These are phyloP conservation scores for Elsinoe arachidis DNA, from an alignment of 2,329 filamentous ascomycete genomes.

Conservation along the genomic window DNA sequence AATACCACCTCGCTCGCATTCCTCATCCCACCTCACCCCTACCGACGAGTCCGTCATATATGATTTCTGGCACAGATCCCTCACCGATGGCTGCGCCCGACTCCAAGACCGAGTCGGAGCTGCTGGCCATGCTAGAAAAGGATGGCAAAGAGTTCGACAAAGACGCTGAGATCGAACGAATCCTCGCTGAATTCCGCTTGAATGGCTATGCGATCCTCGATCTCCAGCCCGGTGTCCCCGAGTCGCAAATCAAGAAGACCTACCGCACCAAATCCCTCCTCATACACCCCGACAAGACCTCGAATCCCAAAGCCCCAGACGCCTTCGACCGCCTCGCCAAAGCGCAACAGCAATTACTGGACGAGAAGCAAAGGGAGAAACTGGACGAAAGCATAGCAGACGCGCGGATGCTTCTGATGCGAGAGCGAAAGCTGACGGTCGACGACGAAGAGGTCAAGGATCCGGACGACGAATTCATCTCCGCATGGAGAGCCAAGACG, in stretches of 20 bases:
- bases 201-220: constrained; percentile 88
- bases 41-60: neutral
- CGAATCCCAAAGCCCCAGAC: constrained; percentile 81
- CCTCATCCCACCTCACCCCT: no score
- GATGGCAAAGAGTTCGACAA: constrained; percentile 90
- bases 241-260: constrained; percentile 87
- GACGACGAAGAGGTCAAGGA: constrained; percentile 76
- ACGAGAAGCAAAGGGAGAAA: constrained; percentile 79
- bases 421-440: constrained; percentile 85
- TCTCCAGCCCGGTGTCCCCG: constrained; percentile 87
- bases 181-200: constrained; percentile 78
- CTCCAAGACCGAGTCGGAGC: constrained; percentile 51
- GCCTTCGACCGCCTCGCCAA: constrained; percentile 96
- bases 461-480: constrained; percentile 65
- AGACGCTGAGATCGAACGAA: constrained; percentile 94
- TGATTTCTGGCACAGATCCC: neutral
- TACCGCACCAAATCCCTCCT: constrained; percentile 98
- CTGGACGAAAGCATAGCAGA: constrained; percentile 95
- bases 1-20: no score
- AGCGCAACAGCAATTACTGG: constrained; percentile 81
- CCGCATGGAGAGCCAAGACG: constrained; percentile 83
- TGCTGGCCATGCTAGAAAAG: constrained; percentile 69
- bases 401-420: constrained; percentile 86
- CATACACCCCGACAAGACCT: constrained; percentile 97
- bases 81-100: neutral